Conservation (phyloP, 2,329 filamentous ascomycete genomes). For the Claviceps lovelessii region DNA sequence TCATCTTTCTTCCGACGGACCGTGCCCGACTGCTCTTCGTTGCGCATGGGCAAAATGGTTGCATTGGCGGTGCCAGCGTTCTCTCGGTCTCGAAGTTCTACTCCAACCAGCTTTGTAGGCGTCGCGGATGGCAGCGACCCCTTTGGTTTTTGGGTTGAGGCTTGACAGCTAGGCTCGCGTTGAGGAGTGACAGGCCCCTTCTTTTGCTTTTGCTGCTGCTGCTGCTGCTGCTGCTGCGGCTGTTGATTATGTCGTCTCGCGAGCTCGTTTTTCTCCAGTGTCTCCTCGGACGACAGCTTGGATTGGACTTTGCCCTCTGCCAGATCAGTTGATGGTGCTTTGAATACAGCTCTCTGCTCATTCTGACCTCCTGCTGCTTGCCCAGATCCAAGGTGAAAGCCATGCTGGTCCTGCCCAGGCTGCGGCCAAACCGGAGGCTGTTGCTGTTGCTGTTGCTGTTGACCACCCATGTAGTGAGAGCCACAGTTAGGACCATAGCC, state of each 20-base stretch:
- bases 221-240: background rate
- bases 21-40: background rate
- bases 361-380: background rate
- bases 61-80: background rate
- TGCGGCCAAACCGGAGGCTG: background rate
- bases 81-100: background rate
- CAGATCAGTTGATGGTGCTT: background rate
- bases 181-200: constrained; percentile 1
- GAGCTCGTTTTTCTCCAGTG: constrained; percentile 6
- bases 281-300: constrained; percentile 18
- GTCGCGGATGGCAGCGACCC: constrained; percentile 10
- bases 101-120: background rate
- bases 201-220: background rate
- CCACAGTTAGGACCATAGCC: background rate
- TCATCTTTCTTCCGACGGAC: background rate
- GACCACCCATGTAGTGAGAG: background rate
- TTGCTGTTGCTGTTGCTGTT: constrained; percentile 1
- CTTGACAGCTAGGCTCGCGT: constrained; percentile 3
- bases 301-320: constrained; percentile 10
- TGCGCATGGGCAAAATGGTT: background rate
- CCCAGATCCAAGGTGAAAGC: background rate
- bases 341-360: background rate
- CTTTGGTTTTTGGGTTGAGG: constrained; percentile 7
- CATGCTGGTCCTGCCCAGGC: background rate
- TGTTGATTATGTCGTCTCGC: background rate